Base-by-base conservation (phyloP, 2,329 filamentous ascomycete genomes). In the Geosmithia morbida region DNA sequence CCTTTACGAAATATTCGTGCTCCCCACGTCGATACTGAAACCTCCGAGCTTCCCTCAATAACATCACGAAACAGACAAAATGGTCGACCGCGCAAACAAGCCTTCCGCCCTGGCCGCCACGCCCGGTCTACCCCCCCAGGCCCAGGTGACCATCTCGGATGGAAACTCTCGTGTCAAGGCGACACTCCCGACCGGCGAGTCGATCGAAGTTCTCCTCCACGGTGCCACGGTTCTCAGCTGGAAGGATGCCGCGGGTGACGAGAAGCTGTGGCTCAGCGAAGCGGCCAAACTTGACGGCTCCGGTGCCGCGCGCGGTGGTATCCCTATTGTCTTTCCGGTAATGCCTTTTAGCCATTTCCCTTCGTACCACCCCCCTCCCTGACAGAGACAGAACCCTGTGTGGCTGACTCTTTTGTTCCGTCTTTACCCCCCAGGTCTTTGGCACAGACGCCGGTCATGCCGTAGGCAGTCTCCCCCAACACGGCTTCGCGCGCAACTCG, bases 171-270 rank as follows among this genome's bases (percentile, higher is more conserved):
- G 78, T 50, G 82, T 97, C 46, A 76, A 77, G n/a, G 90, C 90
- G 33, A 75, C 74, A 29, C 77, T 97, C 42, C 86, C 88, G 40
- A 85, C 87, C 1, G 89, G 90, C 54, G 89, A 97, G 68, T 86
- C 79, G 48, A 78, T 95, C 54, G 81, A 87, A 53, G 74, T 98
- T 39, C 72, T 95, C 51, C 79, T 97, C n/a, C 85, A 85, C 59
- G 92, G 92, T 49, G 92, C 92, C 11, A 97, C 89, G 1, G 84
- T 98, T 44, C 81, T 85, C 50, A 92, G 85, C 65, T 98, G 92
- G 92, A 94, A 92, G 72, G 83, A 85, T 60, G 76, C 80, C 50
- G 71, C 76, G 49, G 85, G 85, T 44, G 68, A 78, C 48, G 89
- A 96, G 70, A 88, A 88, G 66, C 74, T 96, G 48, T 96, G 87